These are phyloP conservation scores for Mortierella sp. DNA, from an alignment of 371 early-diverging fungal species.

Conservation along the genomic window DNA sequence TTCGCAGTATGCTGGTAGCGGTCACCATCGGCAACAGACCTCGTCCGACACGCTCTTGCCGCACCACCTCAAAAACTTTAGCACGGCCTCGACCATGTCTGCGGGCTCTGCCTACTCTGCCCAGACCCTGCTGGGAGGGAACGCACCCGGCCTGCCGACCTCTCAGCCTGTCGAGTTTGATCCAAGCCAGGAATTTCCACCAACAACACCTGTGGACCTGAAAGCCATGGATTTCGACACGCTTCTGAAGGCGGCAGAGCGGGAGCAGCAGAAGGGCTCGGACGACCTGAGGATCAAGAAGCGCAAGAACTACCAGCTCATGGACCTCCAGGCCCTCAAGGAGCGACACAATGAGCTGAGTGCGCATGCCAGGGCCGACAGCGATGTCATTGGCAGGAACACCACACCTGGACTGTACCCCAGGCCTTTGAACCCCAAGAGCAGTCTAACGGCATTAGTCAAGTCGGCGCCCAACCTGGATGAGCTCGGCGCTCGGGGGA, in stretches of 20 bases:
- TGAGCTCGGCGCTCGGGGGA: constrained; percentile 14
- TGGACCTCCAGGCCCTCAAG: constrained; percentile 16
- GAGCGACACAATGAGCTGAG: background rate
- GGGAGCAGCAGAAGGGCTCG: constrained; percentile 41
- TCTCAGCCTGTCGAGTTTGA: constrained; percentile 45
- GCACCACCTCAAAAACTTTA: constrained; percentile 44
- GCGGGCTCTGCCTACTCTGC: constrained; percentile 33
- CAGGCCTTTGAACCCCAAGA: constrained; percentile 19
- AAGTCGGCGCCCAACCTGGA: constrained; percentile 27
- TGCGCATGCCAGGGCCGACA: constrained; percentile 9
- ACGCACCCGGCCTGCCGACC: background rate
- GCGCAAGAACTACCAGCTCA: constrained; percentile 23
- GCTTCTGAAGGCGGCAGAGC: constrained; percentile 42
- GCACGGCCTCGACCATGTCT: constrained; percentile 42
- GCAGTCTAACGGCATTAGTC: constrained; percentile 29
- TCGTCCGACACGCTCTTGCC: constrained; percentile 42
- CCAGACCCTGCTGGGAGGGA: constrained; percentile 24
- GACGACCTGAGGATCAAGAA: constrained; percentile 40
- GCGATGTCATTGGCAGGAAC: background rate
- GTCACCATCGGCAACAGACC: constrained; percentile 32
- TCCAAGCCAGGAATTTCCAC: constrained; percentile 29
- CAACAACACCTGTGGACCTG: constrained; percentile 44
- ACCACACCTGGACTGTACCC: background rate
- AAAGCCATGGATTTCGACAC: constrained; percentile 52
- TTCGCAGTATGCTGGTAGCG: background rate